Percentiles rank a stretch among this genome's conserved stretches.
Conservation (phyloP, 108 stramenopile species). For the Conticribra weissflogii region DNA sequence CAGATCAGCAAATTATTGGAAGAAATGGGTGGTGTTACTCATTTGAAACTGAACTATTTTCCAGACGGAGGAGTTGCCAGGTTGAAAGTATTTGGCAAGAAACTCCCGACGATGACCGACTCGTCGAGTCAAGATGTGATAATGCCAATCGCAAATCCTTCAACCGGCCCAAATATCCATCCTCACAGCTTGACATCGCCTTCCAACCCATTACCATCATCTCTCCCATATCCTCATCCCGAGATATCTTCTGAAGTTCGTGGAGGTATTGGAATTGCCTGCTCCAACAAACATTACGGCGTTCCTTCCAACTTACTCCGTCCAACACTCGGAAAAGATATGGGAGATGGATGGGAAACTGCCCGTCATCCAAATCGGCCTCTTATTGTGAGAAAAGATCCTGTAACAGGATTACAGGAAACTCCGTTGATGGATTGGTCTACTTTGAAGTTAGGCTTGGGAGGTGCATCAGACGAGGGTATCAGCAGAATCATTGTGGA, state of each 20-base stretch:
- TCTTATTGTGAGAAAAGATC: slow-evolving; percentile 55
- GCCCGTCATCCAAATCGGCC: slow-evolving; percentile 89
- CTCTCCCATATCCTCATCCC: slow-evolving; percentile 34
- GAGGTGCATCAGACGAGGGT: slow-evolving; percentile 48
- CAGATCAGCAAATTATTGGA: slow-evolving; percentile 16
- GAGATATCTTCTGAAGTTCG: slow-evolving; percentile 60
- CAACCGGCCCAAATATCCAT: slow-evolving; percentile 35
- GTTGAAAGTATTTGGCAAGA: slow-evolving; percentile 44
- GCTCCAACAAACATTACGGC: slow-evolving; percentile 93
- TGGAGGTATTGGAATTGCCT: slow-evolving; percentile 72
- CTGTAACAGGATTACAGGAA: slow-evolving; percentile 73
- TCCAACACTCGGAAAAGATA: slow-evolving; percentile 69
- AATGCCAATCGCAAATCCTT: slow-evolving; percentile 35
- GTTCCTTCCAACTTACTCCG: slow-evolving; percentile 84
- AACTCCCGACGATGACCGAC: slow-evolving; percentile 30
- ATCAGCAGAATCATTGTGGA: slow-evolving; percentile 79
- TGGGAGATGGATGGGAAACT: slow-evolving; percentile 96
- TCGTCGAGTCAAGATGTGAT: slow-evolving; percentile 43
- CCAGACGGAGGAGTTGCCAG: slow-evolving; percentile 96
- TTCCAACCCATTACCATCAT: slow-evolving; percentile 21
- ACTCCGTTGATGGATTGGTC: slow-evolving; percentile 85
- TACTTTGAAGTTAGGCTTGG: slow-evolving; percentile 77
- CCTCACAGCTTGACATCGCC: slow-evolving; percentile 19
- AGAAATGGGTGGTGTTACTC: slow-evolving; percentile 42
- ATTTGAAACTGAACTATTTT: slow-evolving; percentile 61